Percentiles rank a stretch among this genome's conserved stretches.
phyloP scores from a whole-genome alignment of 139 green algal species.

The Gonium pectorale region DNA sequence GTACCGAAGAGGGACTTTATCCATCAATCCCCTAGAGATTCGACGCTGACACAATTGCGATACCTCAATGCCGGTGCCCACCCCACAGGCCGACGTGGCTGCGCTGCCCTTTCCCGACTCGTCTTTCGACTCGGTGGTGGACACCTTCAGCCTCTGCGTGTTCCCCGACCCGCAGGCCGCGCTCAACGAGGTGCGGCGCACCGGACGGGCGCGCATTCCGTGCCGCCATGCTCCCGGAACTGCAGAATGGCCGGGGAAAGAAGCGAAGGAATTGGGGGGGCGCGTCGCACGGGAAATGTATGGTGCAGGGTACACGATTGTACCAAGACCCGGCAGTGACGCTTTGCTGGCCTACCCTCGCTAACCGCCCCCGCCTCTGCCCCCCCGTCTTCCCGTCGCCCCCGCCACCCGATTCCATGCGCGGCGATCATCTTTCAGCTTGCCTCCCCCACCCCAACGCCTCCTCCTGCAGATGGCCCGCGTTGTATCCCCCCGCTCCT shows the following conservation, averaged over 20 bases:
- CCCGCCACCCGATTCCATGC: too few species aligned
- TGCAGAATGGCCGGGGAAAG: background rate
- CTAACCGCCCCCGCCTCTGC: too few species aligned
- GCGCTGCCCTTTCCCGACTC: constrained; percentile 59
- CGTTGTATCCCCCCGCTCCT: constrained; percentile 58
- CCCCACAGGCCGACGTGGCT: constrained; percentile 63
- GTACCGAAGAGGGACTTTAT: background rate
- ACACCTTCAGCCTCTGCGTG: constrained; percentile 85
- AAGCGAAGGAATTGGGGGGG: too few species aligned
- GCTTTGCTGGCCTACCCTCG: too few species aligned
- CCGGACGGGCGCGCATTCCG: background rate
- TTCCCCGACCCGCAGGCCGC: constrained; percentile 64
- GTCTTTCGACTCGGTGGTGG: constrained; percentile 74
- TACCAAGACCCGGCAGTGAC: too few species aligned
- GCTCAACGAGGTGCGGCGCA: constrained; percentile 47
- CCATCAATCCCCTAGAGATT: too few species aligned
- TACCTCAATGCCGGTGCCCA: background rate
- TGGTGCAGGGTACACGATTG: too few species aligned
- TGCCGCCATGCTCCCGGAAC: background rate
- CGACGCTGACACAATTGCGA: too few species aligned
- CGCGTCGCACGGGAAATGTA: too few species aligned
- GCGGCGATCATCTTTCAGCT: background rate
- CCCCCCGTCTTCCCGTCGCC: too few species aligned
- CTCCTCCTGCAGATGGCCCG: constrained; percentile 63
- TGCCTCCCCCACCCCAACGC: too few species aligned